A percentile compares a stretch with the other conserved stretches of the same genome.
phyloP scores from a whole-genome alignment of 441 rosid species.

The Croton laevigatus region DNA sequence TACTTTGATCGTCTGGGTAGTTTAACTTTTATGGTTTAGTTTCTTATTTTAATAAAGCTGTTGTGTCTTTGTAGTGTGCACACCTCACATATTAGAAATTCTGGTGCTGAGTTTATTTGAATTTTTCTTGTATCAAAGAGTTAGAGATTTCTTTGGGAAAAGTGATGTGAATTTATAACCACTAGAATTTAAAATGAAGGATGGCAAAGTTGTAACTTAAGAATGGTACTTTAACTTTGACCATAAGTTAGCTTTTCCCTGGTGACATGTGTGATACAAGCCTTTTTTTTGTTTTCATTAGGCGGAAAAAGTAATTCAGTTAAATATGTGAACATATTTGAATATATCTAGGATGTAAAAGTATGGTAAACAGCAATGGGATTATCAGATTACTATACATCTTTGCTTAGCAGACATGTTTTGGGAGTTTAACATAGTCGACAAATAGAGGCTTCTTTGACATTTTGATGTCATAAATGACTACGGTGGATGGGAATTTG shows the following conservation, averaged over 20 bases:
- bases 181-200: too few relatives aligned
- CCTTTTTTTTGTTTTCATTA: too few relatives aligned
- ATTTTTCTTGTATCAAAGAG: neutral
- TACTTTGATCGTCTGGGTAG: neutral
- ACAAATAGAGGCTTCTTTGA: neutral
- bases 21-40: neutral
- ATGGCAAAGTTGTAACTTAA: too few relatives aligned
- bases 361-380: neutral
- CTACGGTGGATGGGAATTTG: neutral
- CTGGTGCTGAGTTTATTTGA: neutral
- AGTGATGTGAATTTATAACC: too few relatives aligned
- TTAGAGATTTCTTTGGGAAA: neutral
- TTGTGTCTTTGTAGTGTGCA: neutral
- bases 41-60: neutral
- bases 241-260: too few relatives aligned
- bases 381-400: neutral
- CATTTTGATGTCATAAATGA: neutral
- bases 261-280: too few relatives aligned
- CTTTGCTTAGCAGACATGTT: neutral
- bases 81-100: neutral
- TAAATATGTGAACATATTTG: too few relatives aligned
- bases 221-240: too few relatives aligned
- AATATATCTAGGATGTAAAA: neutral
- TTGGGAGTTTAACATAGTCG: neutral
- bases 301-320: too few relatives aligned